A percentile compares a stretch with the other conserved stretches of the same genome.
Conservation (phyloP, 2,329 filamentous ascomycete genomes). For the Metarhizium robertsii region DNA sequence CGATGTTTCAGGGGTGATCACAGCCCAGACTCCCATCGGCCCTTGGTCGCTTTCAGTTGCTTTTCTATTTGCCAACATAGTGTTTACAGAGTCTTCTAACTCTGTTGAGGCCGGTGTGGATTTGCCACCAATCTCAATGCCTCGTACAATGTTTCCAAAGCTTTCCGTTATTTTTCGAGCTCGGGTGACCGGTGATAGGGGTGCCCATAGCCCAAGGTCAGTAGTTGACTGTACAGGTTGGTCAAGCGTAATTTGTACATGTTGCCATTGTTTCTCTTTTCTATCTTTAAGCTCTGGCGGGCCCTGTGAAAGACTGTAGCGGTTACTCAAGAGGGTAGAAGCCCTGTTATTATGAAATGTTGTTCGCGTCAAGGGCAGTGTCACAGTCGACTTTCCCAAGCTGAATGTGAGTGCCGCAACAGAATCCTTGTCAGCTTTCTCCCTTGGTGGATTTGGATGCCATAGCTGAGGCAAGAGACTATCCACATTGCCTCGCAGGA, state of each 20-base stretch:
- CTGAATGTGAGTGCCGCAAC: conserved; percentile 33
- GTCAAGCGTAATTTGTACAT: conserved; percentile 17
- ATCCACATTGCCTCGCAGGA: conserved; percentile 35
- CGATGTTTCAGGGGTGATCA: conserved; percentile 43
- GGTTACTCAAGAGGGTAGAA: conserved; percentile 44
- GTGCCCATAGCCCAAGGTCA: conserved; percentile 23
- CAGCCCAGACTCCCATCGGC: conserved; percentile 62
- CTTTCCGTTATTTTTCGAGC: conserved; percentile 53
- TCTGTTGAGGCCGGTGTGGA: conserved; percentile 58
- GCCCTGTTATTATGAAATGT: conserved; percentile 61
- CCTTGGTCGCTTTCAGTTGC: conserved; percentile 22
- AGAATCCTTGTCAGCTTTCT: conserved; percentile 21
- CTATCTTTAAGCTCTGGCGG: conserved; percentile 15
- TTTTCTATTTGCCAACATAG: conserved; percentile 37
- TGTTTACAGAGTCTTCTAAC: conserved; percentile 55
- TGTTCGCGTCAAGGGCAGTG: conserved; percentile 66
- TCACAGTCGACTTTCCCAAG: conserved; percentile 29
- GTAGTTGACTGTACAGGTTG: conserved; percentile 12
- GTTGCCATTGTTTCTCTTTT: conserved; percentile 30
- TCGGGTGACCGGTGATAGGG: conserved; percentile 54
- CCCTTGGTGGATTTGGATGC: conserved; percentile 19
- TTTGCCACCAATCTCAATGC: conserved; percentile 40
- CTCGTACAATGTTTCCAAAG: conserved; percentile 71
- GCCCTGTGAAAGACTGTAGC: conserved; percentile 17
- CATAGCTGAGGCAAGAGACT: conserved; percentile 37